Evolutionary conservation across 768 basidiomycete species (phyloP).

Genomic region (Agaricus blazei): DNA sequence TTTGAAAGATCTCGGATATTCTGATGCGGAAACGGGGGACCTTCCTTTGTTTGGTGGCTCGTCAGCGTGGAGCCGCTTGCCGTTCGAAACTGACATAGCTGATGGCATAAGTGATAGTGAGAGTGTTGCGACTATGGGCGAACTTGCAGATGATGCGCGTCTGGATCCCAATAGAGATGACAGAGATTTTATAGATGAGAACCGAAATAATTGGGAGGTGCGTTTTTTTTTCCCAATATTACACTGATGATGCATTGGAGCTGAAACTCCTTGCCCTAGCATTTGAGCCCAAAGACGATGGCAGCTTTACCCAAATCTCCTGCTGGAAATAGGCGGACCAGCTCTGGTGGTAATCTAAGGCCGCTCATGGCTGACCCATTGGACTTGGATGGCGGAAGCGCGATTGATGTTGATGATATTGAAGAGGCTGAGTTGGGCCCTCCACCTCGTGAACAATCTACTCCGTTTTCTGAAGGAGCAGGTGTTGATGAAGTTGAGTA

Average conservation of each 20-base stretch:
- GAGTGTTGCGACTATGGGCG: slow-evolving; percentile 86
- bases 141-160: slow-evolving; percentile 76
- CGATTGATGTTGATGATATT: slow-evolving; percentile 71
- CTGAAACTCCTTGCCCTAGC: slow-evolving; percentile 39
- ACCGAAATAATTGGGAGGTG: slow-evolving; percentile 96
- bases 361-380: slow-evolving; percentile 66
- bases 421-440: slow-evolving; percentile 71
- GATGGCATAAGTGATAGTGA: slow-evolving; percentile 94
- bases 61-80: slow-evolving; percentile 83
- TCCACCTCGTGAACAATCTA: slow-evolving; percentile 66
- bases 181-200: slow-evolving; percentile 66
- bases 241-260: slow-evolving; percentile 4
- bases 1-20: slow-evolving; percentile 79
- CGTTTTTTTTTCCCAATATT: slow-evolving; percentile 19
- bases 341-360: slow-evolving; percentile 78
- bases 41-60: slow-evolving; percentile 20
- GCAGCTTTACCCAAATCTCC: slow-evolving; percentile 91
- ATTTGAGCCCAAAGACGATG: slow-evolving; percentile 96
- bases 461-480: slow-evolving; percentile 73
- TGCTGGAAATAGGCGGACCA: slow-evolving; percentile 73
- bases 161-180: slow-evolving; percentile 60
- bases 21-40: slow-evolving; percentile 40
- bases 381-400: slow-evolving; percentile 72
- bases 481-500: slow-evolving; percentile 91
- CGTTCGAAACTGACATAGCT: slow-evolving; percentile 73